Conservation (phyloP, 495 filamentous ascomycete species). For the Amniculicola lignicola region DNA sequence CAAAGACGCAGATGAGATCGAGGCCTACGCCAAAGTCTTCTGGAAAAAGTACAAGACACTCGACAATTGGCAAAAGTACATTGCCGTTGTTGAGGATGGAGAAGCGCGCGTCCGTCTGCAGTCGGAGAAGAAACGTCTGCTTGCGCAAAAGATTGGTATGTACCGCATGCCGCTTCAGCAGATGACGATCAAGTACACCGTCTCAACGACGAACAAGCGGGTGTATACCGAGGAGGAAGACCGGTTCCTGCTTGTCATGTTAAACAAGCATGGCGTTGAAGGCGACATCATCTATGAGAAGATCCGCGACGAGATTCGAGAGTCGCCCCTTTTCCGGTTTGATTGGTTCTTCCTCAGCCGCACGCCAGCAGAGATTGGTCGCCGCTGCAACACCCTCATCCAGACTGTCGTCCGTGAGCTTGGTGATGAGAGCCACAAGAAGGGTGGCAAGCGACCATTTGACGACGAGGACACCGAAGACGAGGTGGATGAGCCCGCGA, state of each 20-base stretch:
- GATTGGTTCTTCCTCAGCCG: slow-evolving; percentile 98
- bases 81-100: slow-evolving; percentile 82
- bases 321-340: slow-evolving; percentile 92
- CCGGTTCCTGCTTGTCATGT: slow-evolving; percentile 87
- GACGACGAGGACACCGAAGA: slow-evolving; percentile 62
- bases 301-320: slow-evolving; percentile 63
- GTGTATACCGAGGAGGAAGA: slow-evolving; percentile 99
- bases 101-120: slow-evolving; percentile 86
- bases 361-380: slow-evolving; percentile 86
- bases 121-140: slow-evolving; percentile 88
- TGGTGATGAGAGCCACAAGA: slow-evolving; percentile 51
- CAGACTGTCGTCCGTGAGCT: slow-evolving; percentile 94
- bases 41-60: slow-evolving; percentile 92
- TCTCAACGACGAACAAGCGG: slow-evolving; percentile 99
- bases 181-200: slow-evolving; percentile 96
- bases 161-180: slow-evolving; percentile 96
- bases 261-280: slow-evolving; percentile 80
- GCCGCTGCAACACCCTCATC: slow-evolving; percentile 88
- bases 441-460: slow-evolving; percentile 68
- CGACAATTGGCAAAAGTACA: slow-evolving; percentile 78
- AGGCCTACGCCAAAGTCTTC: slow-evolving; percentile 87
- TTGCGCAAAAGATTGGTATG: slow-evolving; percentile 89
- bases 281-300: slow-evolving; percentile 43
- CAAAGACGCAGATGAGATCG: slow-evolving; percentile 80
- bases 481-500: slow-evolving; percentile 69